Conservation (phyloP, 1,284 basidiomycete genomes). For the Ustilago cynodontis region DNA sequence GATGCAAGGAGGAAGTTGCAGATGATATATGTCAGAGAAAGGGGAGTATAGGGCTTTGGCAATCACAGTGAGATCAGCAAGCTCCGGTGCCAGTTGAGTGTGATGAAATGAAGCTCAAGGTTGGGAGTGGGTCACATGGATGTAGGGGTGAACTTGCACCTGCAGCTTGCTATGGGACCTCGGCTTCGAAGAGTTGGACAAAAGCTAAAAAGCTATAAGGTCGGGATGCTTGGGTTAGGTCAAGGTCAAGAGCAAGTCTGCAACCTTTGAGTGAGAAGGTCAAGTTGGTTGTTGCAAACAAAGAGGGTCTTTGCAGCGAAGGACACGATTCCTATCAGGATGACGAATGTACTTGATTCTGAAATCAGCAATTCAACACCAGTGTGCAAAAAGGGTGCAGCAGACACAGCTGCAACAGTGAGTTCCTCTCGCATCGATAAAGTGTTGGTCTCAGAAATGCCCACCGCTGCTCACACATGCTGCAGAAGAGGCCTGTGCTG, state of each 20-base stretch:
- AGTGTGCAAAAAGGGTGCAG: conserved; percentile 2
- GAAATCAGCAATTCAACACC: conserved; percentile 16
- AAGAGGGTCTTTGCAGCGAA: neutral
- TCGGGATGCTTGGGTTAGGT: no score
- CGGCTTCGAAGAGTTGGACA: neutral
- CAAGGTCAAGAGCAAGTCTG: neutral
- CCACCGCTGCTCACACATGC: conserved; percentile 7
- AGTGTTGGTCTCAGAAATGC: conserved; percentile 39
- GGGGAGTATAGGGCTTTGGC: neutral
- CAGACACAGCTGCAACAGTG: conserved; percentile 3
- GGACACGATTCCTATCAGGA: conserved; percentile 9
- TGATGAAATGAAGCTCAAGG: neutral
- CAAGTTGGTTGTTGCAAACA: conserved; percentile 7
- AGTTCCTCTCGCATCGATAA: no score
- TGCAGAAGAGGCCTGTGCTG: conserved; percentile 31
- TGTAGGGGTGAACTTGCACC: neutral
- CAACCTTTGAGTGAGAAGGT: neutral
- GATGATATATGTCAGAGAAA: neutral
- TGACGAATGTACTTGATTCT: neutral
- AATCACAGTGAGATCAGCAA: neutral
- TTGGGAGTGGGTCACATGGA: neutral
- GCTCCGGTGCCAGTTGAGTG: neutral
- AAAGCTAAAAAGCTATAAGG: neutral
- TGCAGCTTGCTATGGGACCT: neutral
- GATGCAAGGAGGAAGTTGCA: neutral